Percentiles rank a stretch among this genome's conserved stretches.
These are phyloP conservation scores for Polysphondylium violaceum DNA, from an alignment of 78 protist species.

Conservation along the genomic window DNA sequence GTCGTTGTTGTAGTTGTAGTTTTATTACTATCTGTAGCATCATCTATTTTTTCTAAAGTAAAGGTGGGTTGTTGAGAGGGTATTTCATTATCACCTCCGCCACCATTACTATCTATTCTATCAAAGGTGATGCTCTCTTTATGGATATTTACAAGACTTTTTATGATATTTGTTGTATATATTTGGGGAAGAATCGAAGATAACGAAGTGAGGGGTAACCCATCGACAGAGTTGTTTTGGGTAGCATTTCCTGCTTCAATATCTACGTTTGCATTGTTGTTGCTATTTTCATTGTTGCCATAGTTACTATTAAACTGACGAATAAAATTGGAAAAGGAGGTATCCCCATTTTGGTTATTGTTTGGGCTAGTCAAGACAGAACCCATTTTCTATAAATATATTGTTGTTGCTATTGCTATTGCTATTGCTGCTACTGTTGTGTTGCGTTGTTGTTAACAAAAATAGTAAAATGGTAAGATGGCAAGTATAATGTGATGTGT, in stretches of 20 bases:
- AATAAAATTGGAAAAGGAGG: too few relatives aligned
- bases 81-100: neutral
- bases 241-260: slow-evolving; percentile 5
- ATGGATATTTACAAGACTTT: slow-evolving; percentile 20
- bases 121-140: slow-evolving; percentile 35
- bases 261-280: neutral
- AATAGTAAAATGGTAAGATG: too few relatives aligned
- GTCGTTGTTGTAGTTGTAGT: neutral
- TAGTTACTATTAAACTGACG: too few relatives aligned
- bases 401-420: too few relatives aligned
- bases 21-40: neutral
- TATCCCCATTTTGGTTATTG: too few relatives aligned
- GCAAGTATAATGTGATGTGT: too few relatives aligned
- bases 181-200: slow-evolving; percentile 59
- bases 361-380: too few relatives aligned
- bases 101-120: neutral
- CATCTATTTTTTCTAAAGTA: neutral
- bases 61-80: neutral
- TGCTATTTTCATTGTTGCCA: neutral
- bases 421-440: too few relatives aligned
- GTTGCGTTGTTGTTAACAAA: too few relatives aligned
- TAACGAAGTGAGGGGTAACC: slow-evolving; percentile 1
- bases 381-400: too few relatives aligned
- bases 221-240: neutral
- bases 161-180: slow-evolving; percentile 13